phyloP scores from a whole-genome alignment of 257 asterid genomes.

The Solanum ossicruentum region DNA sequence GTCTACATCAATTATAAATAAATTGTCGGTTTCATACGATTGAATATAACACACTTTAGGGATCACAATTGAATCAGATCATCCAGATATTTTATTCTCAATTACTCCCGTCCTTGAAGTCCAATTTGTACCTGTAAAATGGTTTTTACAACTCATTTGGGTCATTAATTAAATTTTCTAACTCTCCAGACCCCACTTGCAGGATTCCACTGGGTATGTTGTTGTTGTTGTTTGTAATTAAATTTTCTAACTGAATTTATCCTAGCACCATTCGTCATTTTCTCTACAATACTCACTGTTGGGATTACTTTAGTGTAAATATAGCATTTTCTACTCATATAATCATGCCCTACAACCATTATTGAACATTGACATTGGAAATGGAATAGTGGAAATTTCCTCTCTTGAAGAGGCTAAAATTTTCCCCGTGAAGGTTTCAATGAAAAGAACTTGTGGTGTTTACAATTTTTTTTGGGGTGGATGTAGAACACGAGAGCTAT shows the following conservation, averaged over 20 bases:
- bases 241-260: background rate
- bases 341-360: background rate
- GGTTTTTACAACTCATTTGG: background rate
- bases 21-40: background rate
- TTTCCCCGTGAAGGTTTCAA: background rate
- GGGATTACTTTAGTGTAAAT: background rate
- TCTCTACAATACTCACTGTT: background rate
- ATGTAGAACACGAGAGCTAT: background rate
- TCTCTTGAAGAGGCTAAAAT: background rate
- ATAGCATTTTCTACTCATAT: background rate
- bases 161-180: background rate
- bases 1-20: background rate
- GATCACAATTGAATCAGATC: background rate
- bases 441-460: background rate
- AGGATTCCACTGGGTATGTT: no score
- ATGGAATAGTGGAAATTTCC: background rate
- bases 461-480: background rate
- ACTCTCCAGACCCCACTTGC: background rate
- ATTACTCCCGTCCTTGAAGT: background rate
- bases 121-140: background rate
- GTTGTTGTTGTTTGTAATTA: background rate
- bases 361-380: background rate
- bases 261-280: background rate
- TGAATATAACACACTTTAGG: background rate
- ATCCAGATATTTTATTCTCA: background rate